Evolutionary conservation across 495 filamentous ascomycete species (phyloP).

Genomic region (Daldinia bambusicola): DNA sequence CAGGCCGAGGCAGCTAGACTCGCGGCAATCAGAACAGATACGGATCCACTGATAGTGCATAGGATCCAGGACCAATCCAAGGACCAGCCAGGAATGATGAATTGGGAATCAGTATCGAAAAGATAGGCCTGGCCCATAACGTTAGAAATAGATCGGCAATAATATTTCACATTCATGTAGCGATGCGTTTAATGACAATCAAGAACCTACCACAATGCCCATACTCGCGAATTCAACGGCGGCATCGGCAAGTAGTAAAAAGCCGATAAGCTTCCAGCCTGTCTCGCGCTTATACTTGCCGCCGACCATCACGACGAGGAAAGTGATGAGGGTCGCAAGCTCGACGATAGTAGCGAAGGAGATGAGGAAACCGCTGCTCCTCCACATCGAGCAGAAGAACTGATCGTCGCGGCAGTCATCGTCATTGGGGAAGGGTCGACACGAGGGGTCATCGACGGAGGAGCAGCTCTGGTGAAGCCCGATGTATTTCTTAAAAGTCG

Average conservation of each 20-base stretch:
- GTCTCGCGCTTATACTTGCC: constrained; percentile 78
- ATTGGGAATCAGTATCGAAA: constrained; percentile 85
- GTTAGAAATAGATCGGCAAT: not conserved
- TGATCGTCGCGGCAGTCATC: constrained; percentile 76
- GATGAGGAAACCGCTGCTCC: constrained; percentile 86
- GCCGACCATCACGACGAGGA: constrained; percentile 76
- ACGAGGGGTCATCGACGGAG: constrained; percentile 51
- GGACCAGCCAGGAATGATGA: constrained; percentile 81
- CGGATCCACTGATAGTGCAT: constrained; percentile 76
- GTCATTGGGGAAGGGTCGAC: constrained; percentile 65
- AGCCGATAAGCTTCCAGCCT: constrained; percentile 79
- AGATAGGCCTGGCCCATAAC: constrained; percentile 71
- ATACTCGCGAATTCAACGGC: constrained; percentile 73
- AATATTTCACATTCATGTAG: not conserved
- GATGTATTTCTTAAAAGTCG: constrained; percentile 72
- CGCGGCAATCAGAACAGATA: constrained; percentile 69
- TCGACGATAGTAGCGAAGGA: constrained; percentile 80
- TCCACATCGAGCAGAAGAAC: constrained; percentile 93
- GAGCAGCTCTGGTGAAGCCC: constrained; percentile 85
- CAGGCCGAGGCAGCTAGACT: constrained; percentile 71
- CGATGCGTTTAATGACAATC: not conserved
- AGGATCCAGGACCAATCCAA: constrained; percentile 82
- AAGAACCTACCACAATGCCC: constrained; percentile 77
- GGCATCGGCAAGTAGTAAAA: constrained; percentile 69
- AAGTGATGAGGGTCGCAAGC: constrained; percentile 77